A percentile compares a stretch with the other conserved stretches of the same genome.
phyloP scores from a whole-genome alignment of 148 eudicot species.

The Suaeda aralocaspica region DNA sequence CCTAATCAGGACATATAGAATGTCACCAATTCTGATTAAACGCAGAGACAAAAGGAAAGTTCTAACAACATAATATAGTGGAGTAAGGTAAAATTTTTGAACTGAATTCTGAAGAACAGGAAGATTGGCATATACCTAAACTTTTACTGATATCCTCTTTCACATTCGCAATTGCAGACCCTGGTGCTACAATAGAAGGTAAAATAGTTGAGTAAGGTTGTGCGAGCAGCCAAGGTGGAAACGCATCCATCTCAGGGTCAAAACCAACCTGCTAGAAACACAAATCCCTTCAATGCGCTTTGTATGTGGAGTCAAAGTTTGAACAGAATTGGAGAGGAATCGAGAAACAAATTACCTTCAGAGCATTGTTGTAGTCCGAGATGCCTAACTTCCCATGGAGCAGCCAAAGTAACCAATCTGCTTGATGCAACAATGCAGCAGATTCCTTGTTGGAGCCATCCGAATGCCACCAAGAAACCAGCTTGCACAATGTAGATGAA shows the following conservation, averaged over 20 bases:
- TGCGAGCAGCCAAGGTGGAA: constrained; percentile 77
- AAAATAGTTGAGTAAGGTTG: constrained; percentile 73
- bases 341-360: constrained; percentile 51
- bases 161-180: constrained; percentile 56
- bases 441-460: constrained; percentile 43
- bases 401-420: constrained; percentile 94
- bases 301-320: neutral
- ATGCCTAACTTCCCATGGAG: constrained; percentile 95
- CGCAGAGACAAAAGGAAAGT: neutral
- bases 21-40: neutral
- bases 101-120: neutral
- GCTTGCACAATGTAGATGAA: constrained; percentile 89
- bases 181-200: constrained; percentile 78
- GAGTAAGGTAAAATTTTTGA: no score
- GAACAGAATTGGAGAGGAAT: neutral
- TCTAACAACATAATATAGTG: neutral
- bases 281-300: neutral
- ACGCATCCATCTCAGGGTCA: constrained; percentile 82
- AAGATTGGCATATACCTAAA: constrained; percentile 48
- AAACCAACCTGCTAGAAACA: constrained; percentile 62
- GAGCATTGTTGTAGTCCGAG: constrained; percentile 93
- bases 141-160: constrained; percentile 54
- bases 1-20: no score
- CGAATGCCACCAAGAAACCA: constrained; percentile 94
- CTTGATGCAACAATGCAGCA: constrained; percentile 80